Conservation (phyloP, 345 rosid species). For the Eucalyptus grandis region DNA sequence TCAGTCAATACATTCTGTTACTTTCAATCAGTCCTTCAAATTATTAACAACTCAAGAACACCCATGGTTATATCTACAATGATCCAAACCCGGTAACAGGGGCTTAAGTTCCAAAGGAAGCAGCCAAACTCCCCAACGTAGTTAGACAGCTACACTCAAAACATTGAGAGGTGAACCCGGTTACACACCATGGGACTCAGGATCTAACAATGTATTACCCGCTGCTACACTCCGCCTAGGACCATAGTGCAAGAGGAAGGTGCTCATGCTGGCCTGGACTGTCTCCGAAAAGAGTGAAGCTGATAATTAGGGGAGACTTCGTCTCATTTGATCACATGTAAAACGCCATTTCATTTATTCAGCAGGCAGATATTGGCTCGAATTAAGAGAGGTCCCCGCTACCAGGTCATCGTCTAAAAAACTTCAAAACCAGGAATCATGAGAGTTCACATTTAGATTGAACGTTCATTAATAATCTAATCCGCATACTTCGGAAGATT, state of each 20-base stretch:
- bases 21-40: not conserved
- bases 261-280: not conserved
- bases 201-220: not conserved
- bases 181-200: not conserved
- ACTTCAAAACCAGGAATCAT: not conserved
- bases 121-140: not conserved
- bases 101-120: not conserved
- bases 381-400: not conserved
- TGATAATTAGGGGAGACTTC: not conserved
- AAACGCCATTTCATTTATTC: not conserved
- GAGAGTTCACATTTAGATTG: not conserved
- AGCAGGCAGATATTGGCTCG: not conserved
- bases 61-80: not conserved
- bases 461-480: not conserved
- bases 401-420: not conserved
- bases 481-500: not conserved
- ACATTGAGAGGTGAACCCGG: not conserved
- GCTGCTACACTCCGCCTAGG: not conserved
- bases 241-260: not conserved
- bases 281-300: not conserved
- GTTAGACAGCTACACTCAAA: not conserved
- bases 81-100: not conserved
- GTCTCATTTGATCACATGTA: not conserved
- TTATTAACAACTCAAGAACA: not conserved
- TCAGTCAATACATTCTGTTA: not conserved